Evolutionary conservation across 2,329 filamentous ascomycete genomes (phyloP), one percentile per base, ranked within the genome.

Genomic region (Cladosporium sp.): DNA sequence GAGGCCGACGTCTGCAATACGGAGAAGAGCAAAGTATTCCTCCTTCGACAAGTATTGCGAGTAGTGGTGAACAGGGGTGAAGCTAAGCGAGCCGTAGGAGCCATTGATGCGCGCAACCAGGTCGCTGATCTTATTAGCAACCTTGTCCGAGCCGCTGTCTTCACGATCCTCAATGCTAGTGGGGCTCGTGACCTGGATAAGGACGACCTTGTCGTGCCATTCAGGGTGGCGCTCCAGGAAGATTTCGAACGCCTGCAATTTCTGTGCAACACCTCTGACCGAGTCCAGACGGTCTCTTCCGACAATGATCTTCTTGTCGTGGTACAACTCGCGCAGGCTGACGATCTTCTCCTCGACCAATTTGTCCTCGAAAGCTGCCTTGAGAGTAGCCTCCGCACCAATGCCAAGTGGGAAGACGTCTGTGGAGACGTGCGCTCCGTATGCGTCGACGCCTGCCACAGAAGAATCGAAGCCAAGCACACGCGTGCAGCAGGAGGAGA

Each of bases 361-460:
- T 54, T 88, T 84, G 3, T 71, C 71, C 4, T 87, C 87, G 79
- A 92, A 96, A 0, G 93, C 93, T 55, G 88, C 82, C 63, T 85
- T 85, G 74, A 92, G 88, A 18, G 95, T 92, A 68, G 90, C 89
- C 68, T 86, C 86, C n/a, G 90, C 92, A 77, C 97, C 92, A 71
- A 98, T 96, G 41, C 94, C 95, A 68, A 97, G 97, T 18, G 94
- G 93, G 77, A 97, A 96, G 18, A 96, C 92, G 65, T 94, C 93
- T 24, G 97, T 92, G 61, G 93, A 92, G 28, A 97, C 92, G 71
- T 94, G 91, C 11, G 90, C 87, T 8, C 93, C 94, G 74, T 94
- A 96, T 3, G 92, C 92, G 76, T 97, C 92, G 5, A 97, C 92
- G 6, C 93, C 92, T 4, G 90, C 88, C 1, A 88, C 88, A 67